phyloP scores from a whole-genome alignment of 2,329 filamentous ascomycete genomes.

The Colletotrichum caudatum region DNA sequence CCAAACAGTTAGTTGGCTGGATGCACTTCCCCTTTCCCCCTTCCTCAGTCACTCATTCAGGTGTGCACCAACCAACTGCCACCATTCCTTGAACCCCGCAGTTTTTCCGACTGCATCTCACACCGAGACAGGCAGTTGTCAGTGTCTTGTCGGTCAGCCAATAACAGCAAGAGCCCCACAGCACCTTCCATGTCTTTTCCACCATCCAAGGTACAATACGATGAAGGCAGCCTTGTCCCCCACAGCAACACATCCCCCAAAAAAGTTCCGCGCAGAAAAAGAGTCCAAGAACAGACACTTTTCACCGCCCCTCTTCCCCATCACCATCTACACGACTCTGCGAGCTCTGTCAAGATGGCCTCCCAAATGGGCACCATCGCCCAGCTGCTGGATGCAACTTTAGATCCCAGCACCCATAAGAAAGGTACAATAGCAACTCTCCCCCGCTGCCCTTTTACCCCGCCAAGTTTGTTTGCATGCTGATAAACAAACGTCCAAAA shows the following conservation, averaged over 20 bases:
- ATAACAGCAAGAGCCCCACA: constrained; percentile 32
- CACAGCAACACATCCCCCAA: constrained; percentile 38
- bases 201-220: constrained; percentile 13
- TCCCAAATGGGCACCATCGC: constrained; percentile 73
- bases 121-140: background rate
- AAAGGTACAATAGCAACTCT: constrained; percentile 73
- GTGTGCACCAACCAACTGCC: background rate
- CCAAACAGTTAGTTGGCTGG: background rate
- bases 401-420: constrained; percentile 88
- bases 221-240: constrained; percentile 33
- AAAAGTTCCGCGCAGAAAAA: constrained; percentile 34
- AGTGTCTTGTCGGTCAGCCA: constrained; percentile 17
- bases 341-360: constrained; percentile 61
- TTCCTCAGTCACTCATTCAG: background rate
- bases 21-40: background rate
- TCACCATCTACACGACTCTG: constrained; percentile 30
- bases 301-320: constrained; percentile 11
- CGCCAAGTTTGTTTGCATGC: constrained; percentile 49
- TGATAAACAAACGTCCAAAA: constrained; percentile 52
- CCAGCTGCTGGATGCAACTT: constrained; percentile 88
- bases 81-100: constrained; percentile 1
- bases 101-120: constrained; percentile 35
- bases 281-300: constrained; percentile 30
- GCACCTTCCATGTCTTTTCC: constrained; percentile 34
- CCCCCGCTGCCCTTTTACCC: constrained; percentile 45